These are phyloP conservation scores for Angomonas ambiguus DNA, from an alignment of 208 protist species.

Conservation along the genomic window DNA sequence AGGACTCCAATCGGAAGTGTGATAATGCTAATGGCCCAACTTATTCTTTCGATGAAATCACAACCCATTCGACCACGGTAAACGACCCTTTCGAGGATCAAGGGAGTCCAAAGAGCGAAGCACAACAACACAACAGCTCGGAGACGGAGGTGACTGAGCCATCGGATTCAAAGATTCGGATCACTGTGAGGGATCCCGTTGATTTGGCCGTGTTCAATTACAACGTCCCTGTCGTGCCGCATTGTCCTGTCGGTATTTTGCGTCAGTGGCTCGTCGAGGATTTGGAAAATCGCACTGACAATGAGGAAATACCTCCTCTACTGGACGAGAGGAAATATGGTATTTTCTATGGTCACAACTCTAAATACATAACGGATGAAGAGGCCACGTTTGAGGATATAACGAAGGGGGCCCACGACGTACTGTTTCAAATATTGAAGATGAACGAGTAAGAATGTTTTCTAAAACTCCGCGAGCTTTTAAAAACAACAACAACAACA, in stretches of 20 bases:
- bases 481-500: not conserved
- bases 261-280: conserved; percentile 1
- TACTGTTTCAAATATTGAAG: not conserved
- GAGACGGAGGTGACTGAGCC: not conserved
- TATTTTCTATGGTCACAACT: not conserved
- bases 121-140: conserved; percentile 1
- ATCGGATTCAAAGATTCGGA: not conserved
- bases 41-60: not conserved
- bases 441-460: not conserved
- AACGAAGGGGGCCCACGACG: not conserved
- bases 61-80: not conserved
- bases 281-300: not conserved
- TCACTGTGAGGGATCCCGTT: not conserved
- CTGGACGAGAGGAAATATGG: not conserved
- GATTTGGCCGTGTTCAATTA: not conserved
- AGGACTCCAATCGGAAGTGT: not conserved
- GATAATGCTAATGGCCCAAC: not conserved
- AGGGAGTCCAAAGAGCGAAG: not conserved
- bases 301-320: not conserved
- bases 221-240: conserved; percentile 7
- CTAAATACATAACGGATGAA: not conserved
- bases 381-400: conserved; percentile 1
- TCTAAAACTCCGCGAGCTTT: not conserved
- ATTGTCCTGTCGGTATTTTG: conserved; percentile 2
- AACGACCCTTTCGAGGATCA: not conserved